Percentiles rank a stretch among this genome's conserved stretches.
Evolutionary conservation across 805 yeast genomes (phyloP).

Genomic region (Pichia heedii): DNA sequence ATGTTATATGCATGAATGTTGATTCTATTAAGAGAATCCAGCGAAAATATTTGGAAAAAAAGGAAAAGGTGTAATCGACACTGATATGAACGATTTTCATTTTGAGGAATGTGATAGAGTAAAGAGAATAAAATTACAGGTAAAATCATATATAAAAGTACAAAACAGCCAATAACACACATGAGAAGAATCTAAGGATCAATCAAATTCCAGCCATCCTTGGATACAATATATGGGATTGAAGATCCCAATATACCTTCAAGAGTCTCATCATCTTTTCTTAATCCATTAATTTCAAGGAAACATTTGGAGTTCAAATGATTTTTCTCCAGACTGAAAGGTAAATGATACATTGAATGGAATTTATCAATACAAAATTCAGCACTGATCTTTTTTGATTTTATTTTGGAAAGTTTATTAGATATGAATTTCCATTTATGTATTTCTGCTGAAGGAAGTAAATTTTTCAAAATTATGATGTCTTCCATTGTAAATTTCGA

Average conservation of each 20-base stretch:
- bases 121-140: too few relatives aligned
- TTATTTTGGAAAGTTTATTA: conserved; percentile 22
- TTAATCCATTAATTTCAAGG: conserved; percentile 9
- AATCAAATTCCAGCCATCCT: conserved; percentile 24
- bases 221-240: conserved; percentile 23
- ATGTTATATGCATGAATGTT: too few relatives aligned
- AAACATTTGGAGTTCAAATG: conserved; percentile 17
- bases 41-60: too few relatives aligned
- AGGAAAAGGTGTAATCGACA: too few relatives aligned
- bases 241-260: conserved; percentile 29
- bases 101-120: too few relatives aligned
- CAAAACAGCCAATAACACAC: too few relatives aligned
- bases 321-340: conserved; percentile 21
- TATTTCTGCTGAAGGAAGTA: conserved; percentile 25
- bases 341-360: conserved; percentile 26
- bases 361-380: conserved; percentile 25
- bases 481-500: conserved; percentile 25
- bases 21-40: too few relatives aligned
- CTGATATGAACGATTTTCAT: too few relatives aligned
- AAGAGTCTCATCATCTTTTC: conserved; percentile 11
- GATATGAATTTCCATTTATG: conserved; percentile 29
- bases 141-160: too few relatives aligned
- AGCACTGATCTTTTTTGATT: conserved; percentile 24
- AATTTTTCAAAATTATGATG: conserved; percentile 18
- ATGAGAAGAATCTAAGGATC: too few relatives aligned